phyloP scores from a whole-genome alignment of 2,329 filamentous ascomycete genomes.

The Aspergillus sp. region DNA sequence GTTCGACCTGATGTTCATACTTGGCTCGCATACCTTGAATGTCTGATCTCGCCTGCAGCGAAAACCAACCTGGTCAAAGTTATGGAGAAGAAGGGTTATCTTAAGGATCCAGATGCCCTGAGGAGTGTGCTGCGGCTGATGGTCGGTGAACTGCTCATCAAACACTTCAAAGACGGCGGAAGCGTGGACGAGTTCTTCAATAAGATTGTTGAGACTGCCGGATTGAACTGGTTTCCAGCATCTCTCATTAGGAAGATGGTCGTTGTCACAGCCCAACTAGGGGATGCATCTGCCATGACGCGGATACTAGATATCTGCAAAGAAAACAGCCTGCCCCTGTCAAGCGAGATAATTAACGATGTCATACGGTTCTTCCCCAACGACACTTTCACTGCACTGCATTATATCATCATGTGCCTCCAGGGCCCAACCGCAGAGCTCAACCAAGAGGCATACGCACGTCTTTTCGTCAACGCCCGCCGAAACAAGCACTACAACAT shows the following conservation, averaged over 20 bases:
- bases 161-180: constrained; percentile 34
- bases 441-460: constrained; percentile 29
- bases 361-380: constrained; percentile 27
- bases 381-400: constrained; percentile 25
- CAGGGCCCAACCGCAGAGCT: constrained; percentile 17
- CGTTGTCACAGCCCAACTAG: constrained; percentile 25
- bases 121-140: constrained; percentile 30
- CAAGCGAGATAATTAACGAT: constrained; percentile 29
- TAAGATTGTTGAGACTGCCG: constrained; percentile 37
- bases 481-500: constrained; percentile 39
- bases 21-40: constrained; percentile 43
- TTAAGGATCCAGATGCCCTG: constrained; percentile 24
- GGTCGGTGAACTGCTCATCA: constrained; percentile 31
- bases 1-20: constrained; percentile 42
- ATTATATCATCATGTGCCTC: constrained; percentile 24
- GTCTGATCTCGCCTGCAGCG: constrained; percentile 25
- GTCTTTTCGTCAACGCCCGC: constrained; percentile 46
- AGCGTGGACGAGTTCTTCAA: constrained; percentile 38
- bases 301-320: constrained; percentile 33
- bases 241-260: constrained; percentile 41
- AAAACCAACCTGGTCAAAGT: constrained; percentile 29
- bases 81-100: constrained; percentile 33
- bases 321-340: constrained; percentile 26
- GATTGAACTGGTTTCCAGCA: constrained; percentile 38
- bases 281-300: constrained; percentile 26